A percentile compares a stretch with the other conserved stretches of the same genome.
Evolutionary conservation across 2,329 filamentous ascomycete species (phyloP).

Genomic region (Colletotrichum tofieldiae): DNA sequence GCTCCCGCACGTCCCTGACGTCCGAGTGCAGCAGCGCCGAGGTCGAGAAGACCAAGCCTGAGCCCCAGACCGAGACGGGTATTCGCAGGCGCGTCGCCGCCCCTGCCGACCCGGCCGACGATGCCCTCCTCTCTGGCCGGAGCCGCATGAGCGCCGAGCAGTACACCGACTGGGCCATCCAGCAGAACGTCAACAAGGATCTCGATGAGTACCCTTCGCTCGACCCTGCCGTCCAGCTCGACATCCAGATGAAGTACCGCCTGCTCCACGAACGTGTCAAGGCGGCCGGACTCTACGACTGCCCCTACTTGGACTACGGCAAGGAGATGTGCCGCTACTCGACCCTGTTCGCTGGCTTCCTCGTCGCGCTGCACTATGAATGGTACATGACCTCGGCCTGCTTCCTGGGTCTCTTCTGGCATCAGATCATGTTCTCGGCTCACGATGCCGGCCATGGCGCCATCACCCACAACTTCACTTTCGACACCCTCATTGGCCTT

Average conservation of each 20-base stretch:
- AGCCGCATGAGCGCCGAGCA: slow-evolving; percentile 45
- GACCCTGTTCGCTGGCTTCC: slow-evolving; percentile 65
- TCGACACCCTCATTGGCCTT: slow-evolving; percentile 73
- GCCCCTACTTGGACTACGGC: slow-evolving; percentile 70
- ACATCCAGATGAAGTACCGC: slow-evolving; percentile 71
- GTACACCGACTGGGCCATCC: slow-evolving; percentile 55
- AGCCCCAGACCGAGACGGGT: slow-evolving; percentile 22
- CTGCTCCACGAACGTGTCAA: slow-evolving; percentile 68
- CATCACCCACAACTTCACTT: slow-evolving; percentile 72
- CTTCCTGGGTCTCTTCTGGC: slow-evolving; percentile 76
- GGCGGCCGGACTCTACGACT: slow-evolving; percentile 71
- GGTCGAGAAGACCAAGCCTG: slow-evolving; percentile 17
- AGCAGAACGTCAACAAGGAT: slow-evolving; percentile 55
- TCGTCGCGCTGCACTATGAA: slow-evolving; percentile 59
- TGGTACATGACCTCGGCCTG: slow-evolving; percentile 73
- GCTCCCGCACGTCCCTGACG: slow-evolving; percentile 42
- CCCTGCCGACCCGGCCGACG: slow-evolving; percentile 1
- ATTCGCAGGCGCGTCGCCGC: slow-evolving; percentile 37
- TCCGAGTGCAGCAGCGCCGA: slow-evolving; percentile 41
- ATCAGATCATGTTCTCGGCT: slow-evolving; percentile 79
- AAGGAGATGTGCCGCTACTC: slow-evolving; percentile 71
- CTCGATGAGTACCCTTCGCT: slow-evolving; percentile 65
- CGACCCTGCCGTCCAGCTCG: slow-evolving; percentile 67
- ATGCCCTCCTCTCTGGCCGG: slow-evolving; percentile 25
- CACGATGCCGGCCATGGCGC: slow-evolving; percentile 77